Conservation (phyloP, 208 protist species). For the Wallacemonas sp. region DNA sequence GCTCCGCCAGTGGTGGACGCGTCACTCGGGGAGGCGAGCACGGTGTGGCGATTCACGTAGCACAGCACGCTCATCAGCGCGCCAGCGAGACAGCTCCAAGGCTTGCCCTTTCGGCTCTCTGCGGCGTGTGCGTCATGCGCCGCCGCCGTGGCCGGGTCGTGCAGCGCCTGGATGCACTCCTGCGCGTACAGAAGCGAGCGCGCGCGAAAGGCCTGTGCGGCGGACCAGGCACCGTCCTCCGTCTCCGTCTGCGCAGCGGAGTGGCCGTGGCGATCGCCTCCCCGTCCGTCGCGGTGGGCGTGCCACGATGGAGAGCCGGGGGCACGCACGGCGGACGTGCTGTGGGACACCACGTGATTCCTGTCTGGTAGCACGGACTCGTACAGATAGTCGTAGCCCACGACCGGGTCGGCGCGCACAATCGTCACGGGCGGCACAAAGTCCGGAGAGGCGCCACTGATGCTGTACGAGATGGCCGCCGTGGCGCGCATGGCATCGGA, state of each 20-base stretch:
- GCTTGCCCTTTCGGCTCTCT: constrained; percentile 9
- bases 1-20: neutral
- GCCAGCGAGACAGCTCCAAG: constrained; percentile 63
- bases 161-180: constrained; percentile 3
- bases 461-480: constrained; percentile 50
- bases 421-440: constrained; percentile 69
- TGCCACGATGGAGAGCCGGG: constrained; percentile 11
- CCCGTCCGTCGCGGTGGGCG: too few relatives aligned
- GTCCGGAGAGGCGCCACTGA: constrained; percentile 42
- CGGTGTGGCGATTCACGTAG: constrained; percentile 47
- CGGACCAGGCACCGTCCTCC: neutral
- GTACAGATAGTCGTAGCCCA: constrained; percentile 63
- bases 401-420: constrained; percentile 58
- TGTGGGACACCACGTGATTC: constrained; percentile 39
- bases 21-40: neutral
- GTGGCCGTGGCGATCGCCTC: too few relatives aligned
- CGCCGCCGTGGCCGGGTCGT: too few relatives aligned
- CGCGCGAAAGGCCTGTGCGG: constrained; percentile 9
- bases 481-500: constrained; percentile 47
- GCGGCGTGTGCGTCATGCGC: neutral
- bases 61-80: constrained; percentile 61
- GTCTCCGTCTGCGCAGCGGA: neutral
- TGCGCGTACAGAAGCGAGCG: constrained; percentile 12
- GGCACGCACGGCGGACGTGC: constrained; percentile 5
- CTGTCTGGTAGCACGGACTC: constrained; percentile 47